These are phyloP conservation scores for Polytrichum commune DNA, from an alignment of 225 moss, liverwort and hornwort genomes.

Conservation along the genomic window DNA sequence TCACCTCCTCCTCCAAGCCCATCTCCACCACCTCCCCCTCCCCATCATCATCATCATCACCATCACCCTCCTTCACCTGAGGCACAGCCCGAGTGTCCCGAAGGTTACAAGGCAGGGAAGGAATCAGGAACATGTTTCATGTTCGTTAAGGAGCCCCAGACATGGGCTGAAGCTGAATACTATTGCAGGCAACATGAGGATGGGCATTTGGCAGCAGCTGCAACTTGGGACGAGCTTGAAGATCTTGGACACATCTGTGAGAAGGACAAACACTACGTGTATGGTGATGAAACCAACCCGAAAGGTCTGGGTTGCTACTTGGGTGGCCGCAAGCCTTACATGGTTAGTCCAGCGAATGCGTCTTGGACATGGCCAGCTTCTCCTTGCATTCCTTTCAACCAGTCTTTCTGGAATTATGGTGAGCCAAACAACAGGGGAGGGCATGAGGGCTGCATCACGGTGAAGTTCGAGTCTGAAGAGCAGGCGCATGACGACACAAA, in stretches of 20 bases:
- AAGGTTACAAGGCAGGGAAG: conserved; percentile 6
- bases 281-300: neutral
- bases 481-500: neutral
- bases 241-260: conserved; percentile 4
- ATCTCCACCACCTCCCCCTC: neutral
- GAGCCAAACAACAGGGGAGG: conserved; percentile 7
- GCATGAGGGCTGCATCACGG: conserved; percentile 13
- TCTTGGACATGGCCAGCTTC: conserved; percentile 14
- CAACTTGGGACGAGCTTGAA: conserved; percentile 3
- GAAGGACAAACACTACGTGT: neutral
- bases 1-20: neutral
- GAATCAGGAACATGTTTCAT: conserved; percentile 8
- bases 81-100: conserved; percentile 1
- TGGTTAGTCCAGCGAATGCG: conserved; percentile 1
- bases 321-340: conserved; percentile 10
- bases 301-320: conserved; percentile 13
- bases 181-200: conserved; percentile 14
- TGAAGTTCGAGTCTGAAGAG: neutral
- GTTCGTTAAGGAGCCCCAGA: conserved; percentile 9
- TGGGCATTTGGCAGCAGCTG: conserved; percentile 8
- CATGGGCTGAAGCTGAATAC: conserved; percentile 13
- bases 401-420: neutral
- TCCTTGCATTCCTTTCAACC: conserved; percentile 12
- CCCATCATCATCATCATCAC: neutral
- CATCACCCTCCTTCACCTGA: neutral